A percentile compares a stretch with the other conserved stretches of the same genome.
Conservation (phyloP, 768 basidiomycete genomes). For the Boletus rex-veris region DNA sequence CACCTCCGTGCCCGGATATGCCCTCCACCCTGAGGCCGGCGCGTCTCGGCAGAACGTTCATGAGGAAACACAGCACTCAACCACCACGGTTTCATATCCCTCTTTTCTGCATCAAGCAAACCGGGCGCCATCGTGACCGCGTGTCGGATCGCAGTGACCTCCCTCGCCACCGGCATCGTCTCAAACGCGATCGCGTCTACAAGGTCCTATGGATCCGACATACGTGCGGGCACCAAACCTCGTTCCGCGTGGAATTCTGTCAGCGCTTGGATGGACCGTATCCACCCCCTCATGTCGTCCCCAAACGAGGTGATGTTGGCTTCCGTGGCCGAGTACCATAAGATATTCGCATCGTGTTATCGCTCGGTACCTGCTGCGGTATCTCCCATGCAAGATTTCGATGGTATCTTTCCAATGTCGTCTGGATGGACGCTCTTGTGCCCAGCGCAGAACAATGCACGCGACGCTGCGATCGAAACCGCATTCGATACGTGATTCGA, state of each 20-base stretch:
- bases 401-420: slow-evolving; percentile 37
- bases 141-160: slow-evolving; percentile 59
- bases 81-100: slow-evolving; percentile 65
- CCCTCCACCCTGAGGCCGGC: slow-evolving; percentile 7
- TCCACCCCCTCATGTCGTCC: slow-evolving; percentile 31
- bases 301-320: slow-evolving; percentile 44
- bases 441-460: slow-evolving; percentile 31
- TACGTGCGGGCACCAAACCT: slow-evolving; percentile 48
- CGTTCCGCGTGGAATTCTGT: slow-evolving; percentile 61
- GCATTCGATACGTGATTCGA: slow-evolving; percentile 48
- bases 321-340: slow-evolving; percentile 27
- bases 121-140: slow-evolving; percentile 47
- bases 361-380: slow-evolving; percentile 57
- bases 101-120: slow-evolving; percentile 17
- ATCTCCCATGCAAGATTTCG: slow-evolving; percentile 72
- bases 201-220: slow-evolving; percentile 47
- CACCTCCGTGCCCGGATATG: slow-evolving; percentile 10
- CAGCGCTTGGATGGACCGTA: slow-evolving; percentile 47
- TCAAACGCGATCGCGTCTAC: slow-evolving; percentile 74
- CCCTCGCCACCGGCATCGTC: slow-evolving; percentile 60
- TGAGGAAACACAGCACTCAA: slow-evolving; percentile 61
- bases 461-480: slow-evolving; percentile 47
- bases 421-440: slow-evolving; percentile 8
- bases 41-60: slow-evolving; percentile 44
- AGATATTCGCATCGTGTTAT: too few relatives aligned